These are phyloP conservation scores for Globisporangium perplexum DNA, from an alignment of 352 stramenopile genomes.

Conservation along the genomic window DNA sequence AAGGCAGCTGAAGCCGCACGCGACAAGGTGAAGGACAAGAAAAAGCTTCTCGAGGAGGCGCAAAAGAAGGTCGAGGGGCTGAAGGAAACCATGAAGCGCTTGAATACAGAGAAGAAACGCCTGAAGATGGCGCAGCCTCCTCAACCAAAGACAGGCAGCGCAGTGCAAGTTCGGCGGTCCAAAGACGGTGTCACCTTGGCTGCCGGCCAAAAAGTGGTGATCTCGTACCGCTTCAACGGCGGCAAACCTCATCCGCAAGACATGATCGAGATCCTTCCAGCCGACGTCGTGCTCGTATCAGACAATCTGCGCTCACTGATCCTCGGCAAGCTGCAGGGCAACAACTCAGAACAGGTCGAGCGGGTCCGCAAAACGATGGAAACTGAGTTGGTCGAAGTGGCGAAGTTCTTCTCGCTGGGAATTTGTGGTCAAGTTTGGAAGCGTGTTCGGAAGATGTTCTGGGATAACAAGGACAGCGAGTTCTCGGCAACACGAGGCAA, in stretches of 20 bases:
- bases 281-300: constrained; percentile 35
- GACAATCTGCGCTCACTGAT: constrained; percentile 42
- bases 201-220: constrained; percentile 15
- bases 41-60: constrained; percentile 9
- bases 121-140: neutral
- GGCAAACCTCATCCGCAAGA: constrained; percentile 20
- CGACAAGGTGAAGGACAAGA: constrained; percentile 17
- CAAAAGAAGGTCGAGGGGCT: constrained; percentile 17
- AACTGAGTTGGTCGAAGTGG: constrained; percentile 28
- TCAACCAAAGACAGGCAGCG: neutral
- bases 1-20: constrained; percentile 1
- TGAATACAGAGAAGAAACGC: neutral
- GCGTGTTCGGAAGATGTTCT: neutral
- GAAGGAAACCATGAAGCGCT: constrained; percentile 1
- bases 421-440: neutral
- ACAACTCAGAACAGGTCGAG: constrained; percentile 28
- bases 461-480: neutral
- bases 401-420: constrained; percentile 22
- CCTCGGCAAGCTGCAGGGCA: constrained; percentile 41
- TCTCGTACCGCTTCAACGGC: constrained; percentile 29
- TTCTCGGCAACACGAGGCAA: constrained; percentile 12
- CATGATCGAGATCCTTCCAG: constrained; percentile 36
- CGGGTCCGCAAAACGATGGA: constrained; percentile 24
- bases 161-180: neutral
- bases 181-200: constrained; percentile 4